A percentile compares a stretch with the other conserved stretches of the same genome.
Conservation (phyloP, 257 asterid species). For the Solanum stenotomum region DNA sequence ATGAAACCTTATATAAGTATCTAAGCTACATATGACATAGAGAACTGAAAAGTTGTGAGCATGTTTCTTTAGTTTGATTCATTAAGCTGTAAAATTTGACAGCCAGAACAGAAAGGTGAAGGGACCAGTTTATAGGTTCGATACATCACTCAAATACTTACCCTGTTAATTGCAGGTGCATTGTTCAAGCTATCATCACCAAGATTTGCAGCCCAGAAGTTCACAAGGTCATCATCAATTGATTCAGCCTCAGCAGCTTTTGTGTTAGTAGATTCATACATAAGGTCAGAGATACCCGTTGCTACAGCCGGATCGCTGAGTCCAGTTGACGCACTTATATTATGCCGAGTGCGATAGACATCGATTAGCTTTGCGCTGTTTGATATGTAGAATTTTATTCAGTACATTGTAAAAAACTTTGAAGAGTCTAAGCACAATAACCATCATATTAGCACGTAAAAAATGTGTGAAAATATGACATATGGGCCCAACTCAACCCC, state of each 20-base stretch:
- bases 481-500: not conserved
- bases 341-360: conserved; percentile 95
- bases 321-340: conserved; percentile 94
- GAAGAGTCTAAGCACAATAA: not conserved
- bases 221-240: conserved; percentile 94
- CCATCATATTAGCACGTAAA: not conserved
- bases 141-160: conserved; percentile 20
- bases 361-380: conserved; percentile 90
- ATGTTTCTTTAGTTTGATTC: not conserved
- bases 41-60: not conserved
- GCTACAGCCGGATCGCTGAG: conserved; percentile 95
- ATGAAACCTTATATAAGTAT: not conserved
- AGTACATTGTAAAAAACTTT: conserved; percentile 6
- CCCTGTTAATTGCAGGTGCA: conserved; percentile 99
- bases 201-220: conserved; percentile 95
- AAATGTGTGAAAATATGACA: not conserved
- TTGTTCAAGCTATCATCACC: conserved; percentile 73
- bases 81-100: not conserved
- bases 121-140: not conserved
- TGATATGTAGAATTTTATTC: conserved; percentile 15
- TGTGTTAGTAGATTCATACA: conserved; percentile 74
- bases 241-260: conserved; percentile 62
- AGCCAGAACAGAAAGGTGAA: not conserved
- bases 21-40: not conserved
- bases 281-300: conserved; percentile 94